Base-by-base conservation (phyloP, 2,329 filamentous ascomycete genomes). In the Monosporascus cannonballus region DNA sequence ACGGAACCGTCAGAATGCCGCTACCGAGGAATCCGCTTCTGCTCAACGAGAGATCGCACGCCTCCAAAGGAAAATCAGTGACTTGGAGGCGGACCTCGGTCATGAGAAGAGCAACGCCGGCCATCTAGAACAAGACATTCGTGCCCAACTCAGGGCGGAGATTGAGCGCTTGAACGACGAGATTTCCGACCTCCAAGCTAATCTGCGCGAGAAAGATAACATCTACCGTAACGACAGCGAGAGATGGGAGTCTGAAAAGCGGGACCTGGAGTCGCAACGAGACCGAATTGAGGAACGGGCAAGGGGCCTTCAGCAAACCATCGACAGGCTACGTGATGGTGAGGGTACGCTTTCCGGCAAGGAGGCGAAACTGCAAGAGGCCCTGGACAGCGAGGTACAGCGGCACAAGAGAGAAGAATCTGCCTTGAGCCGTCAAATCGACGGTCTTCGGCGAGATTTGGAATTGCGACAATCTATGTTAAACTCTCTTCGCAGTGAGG, bases 331-430 rank as follows among this genome's bases (percentile, higher is more conserved):
- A 34, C 85, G 86, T 48, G 79, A 87, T 61, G 76, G 79, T 1
- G 86, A 90, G 64, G 83, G 85, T 17, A 83, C 77, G 14, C 71
- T 89, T 30, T 86, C 85, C 20, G 78, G 79, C 56, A 87, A 86
- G 64, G 87, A 90, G 62, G 75, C 75, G 22, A 86, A 78, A 64
- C 71, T 90, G 18, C 83, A 88, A 64, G 79, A 85, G 61, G 83
- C 84, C 3, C 75, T 91, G 14, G 78, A 86, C 56, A 87, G 81
- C 62, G 88, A 92, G 63, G 80, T 80, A 47, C 80, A 89, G 56
- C 84, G 88, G 24, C 85, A 94, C 62, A 78, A 79, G 57, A 83
- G 80, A 51, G 87, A 93, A 61, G 87, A 93, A 64, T 80, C 80
- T 11, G 72, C 85, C 7, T 73, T 96, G 49, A 81, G 76, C 56